These are phyloP conservation scores for Forsythia viridissima DNA, from an alignment of 257 asterid species.

Conservation along the genomic window DNA sequence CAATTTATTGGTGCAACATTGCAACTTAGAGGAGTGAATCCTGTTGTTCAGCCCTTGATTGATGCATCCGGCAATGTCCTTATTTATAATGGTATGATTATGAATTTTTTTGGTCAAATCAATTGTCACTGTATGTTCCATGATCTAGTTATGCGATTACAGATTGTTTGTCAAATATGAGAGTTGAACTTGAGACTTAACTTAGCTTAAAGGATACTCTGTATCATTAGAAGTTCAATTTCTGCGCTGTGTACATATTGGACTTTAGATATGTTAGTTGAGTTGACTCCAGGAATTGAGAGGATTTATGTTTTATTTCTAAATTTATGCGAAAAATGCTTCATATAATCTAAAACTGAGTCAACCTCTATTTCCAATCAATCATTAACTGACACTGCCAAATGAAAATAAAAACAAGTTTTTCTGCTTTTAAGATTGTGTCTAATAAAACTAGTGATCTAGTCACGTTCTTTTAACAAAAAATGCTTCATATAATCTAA, in stretches of 20 bases:
- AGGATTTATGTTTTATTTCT: background rate
- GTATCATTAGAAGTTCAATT: background rate
- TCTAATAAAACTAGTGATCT: background rate
- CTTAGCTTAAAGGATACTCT: background rate
- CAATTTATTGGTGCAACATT: constrained; percentile 79
- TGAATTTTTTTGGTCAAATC: background rate
- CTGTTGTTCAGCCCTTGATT: constrained; percentile 75
- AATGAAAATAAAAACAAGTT: background rate
- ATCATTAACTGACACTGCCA: background rate
- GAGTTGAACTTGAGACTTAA: background rate
- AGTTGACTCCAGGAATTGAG: too few species aligned
- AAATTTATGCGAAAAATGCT: background rate
- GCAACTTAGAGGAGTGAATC: constrained; percentile 79
- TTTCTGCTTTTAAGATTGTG: background rate
- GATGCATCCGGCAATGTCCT: constrained; percentile 75
- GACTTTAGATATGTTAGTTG: background rate
- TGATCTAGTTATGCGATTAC: background rate
- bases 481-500: too few species aligned
- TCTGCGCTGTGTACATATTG: background rate
- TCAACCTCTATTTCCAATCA: background rate
- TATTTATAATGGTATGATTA: constrained; percentile 73
- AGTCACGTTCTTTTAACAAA: too few species aligned
- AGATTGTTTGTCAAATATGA: background rate
- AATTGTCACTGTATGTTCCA: background rate
- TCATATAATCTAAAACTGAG: background rate